A percentile compares a stretch with the other conserved stretches of the same genome.
Evolutionary conservation across 1,139 yeast species (phyloP).

Genomic region (Kodamaea ohmeri): DNA sequence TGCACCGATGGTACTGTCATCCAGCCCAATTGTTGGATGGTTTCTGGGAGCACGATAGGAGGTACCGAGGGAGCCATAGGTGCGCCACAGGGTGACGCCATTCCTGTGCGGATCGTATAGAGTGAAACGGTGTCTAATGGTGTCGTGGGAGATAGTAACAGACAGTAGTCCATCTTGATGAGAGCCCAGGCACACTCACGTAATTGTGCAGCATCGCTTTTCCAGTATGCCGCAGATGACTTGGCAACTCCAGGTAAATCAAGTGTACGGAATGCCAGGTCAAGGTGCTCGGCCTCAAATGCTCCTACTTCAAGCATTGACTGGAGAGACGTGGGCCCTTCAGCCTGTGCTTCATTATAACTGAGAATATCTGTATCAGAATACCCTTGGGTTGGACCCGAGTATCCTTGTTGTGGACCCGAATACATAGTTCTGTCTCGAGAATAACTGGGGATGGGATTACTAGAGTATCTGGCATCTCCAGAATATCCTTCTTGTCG

Average conservation of each 20-base stretch:
- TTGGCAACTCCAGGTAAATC: conserved; percentile 20
- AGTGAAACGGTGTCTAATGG: conserved; percentile 6
- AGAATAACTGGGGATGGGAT: no score
- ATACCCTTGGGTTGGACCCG: no score
- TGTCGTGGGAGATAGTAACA: conserved; percentile 7
- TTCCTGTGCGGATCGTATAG: conserved; percentile 8
- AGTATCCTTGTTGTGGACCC: no score
- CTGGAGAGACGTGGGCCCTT: no score
- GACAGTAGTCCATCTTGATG: conserved; percentile 27
- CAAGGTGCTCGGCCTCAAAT: conserved; percentile 29
- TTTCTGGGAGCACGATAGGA: conserved; percentile 4
- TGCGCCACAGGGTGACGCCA: neutral
- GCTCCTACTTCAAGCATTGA: conserved; percentile 17
- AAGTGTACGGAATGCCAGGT: conserved; percentile 22
- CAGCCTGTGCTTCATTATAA: no score
- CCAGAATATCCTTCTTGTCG: no score
- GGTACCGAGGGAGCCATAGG: neutral
- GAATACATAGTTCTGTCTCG: no score
- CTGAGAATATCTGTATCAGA: no score
- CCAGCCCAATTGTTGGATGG: conserved; percentile 7
- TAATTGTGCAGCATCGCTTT: conserved; percentile 29
- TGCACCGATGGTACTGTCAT: conserved; percentile 11
- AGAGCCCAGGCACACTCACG: conserved; percentile 34
- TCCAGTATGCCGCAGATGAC: conserved; percentile 4
- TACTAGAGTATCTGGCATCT: no score